Percentiles rank a stretch among this genome's conserved stretches.
Evolutionary conservation across 1,139 yeast species (phyloP).

Genomic region (Arxiozyma heterogenica): DNA sequence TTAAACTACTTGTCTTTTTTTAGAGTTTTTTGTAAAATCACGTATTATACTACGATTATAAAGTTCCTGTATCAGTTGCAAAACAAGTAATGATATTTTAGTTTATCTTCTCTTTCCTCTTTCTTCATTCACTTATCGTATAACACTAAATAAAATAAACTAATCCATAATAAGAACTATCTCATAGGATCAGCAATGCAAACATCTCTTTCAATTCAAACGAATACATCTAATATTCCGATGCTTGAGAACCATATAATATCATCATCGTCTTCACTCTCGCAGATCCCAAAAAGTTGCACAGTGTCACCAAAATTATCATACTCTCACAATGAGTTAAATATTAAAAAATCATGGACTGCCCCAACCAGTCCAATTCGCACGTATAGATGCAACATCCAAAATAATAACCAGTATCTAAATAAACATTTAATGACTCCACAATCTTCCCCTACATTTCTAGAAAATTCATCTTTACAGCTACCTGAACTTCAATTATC

Average conservation of each 20-base stretch:
- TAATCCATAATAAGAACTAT: too few species aligned
- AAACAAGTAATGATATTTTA: too few species aligned
- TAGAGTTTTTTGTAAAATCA: too few species aligned
- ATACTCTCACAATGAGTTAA: background rate
- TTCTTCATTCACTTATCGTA: too few species aligned
- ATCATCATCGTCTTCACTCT: background rate
- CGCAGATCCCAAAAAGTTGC: conserved; percentile 1
- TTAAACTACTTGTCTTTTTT: too few species aligned
- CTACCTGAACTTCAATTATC: conserved; percentile 1
- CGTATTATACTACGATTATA: too few species aligned
- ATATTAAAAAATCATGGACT: conserved; percentile 18
- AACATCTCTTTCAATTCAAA: background rate
- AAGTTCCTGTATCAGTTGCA: too few species aligned
- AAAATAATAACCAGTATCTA: background rate
- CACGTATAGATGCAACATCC: background rate
- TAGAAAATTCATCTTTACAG: background rate
- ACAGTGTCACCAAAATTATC: conserved; percentile 2
- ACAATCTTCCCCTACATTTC: conserved; percentile 10
- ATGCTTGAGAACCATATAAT: background rate
- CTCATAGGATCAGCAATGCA: background rate
- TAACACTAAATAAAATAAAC: background rate
- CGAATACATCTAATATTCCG: conserved; percentile 2
- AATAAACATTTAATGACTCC: conserved; percentile 17
- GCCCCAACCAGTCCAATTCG: conserved; percentile 28
- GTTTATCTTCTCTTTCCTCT: too few species aligned